Evolutionary conservation across 192 early-diverging fungal species (phyloP).

Genomic region (Coemansia sp.): DNA sequence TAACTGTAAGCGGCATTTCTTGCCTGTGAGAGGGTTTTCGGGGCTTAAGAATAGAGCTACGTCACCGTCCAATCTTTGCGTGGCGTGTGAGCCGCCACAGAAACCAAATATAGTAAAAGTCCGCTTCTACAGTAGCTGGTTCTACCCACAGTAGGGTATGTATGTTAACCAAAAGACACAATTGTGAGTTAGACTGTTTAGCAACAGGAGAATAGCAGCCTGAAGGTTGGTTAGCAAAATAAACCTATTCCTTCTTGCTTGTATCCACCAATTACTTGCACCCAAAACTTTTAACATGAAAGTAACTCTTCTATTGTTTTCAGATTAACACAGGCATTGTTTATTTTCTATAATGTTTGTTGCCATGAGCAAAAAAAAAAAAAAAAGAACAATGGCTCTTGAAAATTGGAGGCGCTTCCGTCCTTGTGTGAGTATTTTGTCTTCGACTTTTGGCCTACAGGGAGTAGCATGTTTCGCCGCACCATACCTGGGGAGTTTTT

Average conservation of each 20-base stretch:
- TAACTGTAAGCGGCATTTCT: not conserved
- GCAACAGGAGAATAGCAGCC: not conserved
- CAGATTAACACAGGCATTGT: not conserved
- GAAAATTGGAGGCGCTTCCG: constrained; percentile 11
- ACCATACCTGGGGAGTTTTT: not conserved
- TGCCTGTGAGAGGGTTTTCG: not conserved
- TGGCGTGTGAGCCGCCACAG: constrained; percentile 23
- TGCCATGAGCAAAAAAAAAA: not conserved
- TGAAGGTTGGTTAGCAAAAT: not conserved
- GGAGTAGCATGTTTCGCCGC: not conserved
- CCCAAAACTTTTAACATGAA: not conserved
- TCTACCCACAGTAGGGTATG: constrained; percentile 4
- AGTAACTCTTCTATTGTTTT: constrained; percentile 6
- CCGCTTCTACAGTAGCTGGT: constrained; percentile 1
- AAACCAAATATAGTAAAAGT: constrained; percentile 3
- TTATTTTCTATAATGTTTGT: constrained; percentile 5
- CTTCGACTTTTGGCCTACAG: not conserved
- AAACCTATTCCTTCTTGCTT: not conserved
- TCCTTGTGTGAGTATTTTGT: constrained; percentile 1
- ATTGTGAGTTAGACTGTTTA: not conserved
- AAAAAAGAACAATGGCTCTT: constrained; percentile 8
- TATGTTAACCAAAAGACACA: not conserved
- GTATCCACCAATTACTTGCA: not conserved
- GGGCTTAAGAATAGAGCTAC: not conserved
- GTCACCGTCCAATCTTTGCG: not conserved